Conservation (phyloP, 371 early-diverging fungal genomes). For the Mucor lusitanicus region DNA sequence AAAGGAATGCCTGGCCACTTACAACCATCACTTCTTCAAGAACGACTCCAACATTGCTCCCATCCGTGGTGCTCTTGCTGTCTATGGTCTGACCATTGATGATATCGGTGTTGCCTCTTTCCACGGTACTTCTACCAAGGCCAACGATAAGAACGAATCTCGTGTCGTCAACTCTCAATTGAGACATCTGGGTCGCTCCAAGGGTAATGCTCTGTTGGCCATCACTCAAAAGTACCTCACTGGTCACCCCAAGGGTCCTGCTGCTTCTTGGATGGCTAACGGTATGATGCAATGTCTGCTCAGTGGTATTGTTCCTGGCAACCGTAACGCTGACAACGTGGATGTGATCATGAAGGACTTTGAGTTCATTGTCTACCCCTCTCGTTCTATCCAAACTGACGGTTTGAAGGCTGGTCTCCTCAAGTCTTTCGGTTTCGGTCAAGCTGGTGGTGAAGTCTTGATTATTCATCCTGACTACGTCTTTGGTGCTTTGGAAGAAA, state of each 20-base stretch:
- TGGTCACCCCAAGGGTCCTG: constrained; percentile 97
- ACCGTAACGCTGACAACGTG: constrained; percentile 96
- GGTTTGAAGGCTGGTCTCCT: constrained; percentile 94
- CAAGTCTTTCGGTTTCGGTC: constrained; percentile 97
- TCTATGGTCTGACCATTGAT: constrained; percentile 89
- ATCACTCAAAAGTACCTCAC: constrained; percentile 96
- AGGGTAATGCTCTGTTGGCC: constrained; percentile 81
- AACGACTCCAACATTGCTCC: constrained; percentile 87
- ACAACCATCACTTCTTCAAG: constrained; percentile 89
- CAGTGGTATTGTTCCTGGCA: constrained; percentile 92
- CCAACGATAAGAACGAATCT: constrained; percentile 97
- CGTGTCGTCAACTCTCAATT: constrained; percentile 88
- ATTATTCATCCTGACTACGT: constrained; percentile 93
- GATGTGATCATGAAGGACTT: constrained; percentile 80
- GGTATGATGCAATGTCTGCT: constrained; percentile 88
- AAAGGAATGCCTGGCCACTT: constrained; percentile 80
- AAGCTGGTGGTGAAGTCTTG: constrained; percentile 93
- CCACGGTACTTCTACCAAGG: constrained; percentile 97
- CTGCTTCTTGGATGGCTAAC: constrained; percentile 98
- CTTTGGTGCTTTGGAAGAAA: constrained; percentile 75
- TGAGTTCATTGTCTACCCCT: constrained; percentile 86
- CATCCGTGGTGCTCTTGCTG: constrained; percentile 89
- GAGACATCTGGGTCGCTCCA: constrained; percentile 86
- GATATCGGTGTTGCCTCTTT: constrained; percentile 97
- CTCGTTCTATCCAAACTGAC: constrained; percentile 87